Evolutionary conservation across 2,329 filamentous ascomycete genomes (phyloP).

Genomic region (Calonectria pseudoreteaudii): DNA sequence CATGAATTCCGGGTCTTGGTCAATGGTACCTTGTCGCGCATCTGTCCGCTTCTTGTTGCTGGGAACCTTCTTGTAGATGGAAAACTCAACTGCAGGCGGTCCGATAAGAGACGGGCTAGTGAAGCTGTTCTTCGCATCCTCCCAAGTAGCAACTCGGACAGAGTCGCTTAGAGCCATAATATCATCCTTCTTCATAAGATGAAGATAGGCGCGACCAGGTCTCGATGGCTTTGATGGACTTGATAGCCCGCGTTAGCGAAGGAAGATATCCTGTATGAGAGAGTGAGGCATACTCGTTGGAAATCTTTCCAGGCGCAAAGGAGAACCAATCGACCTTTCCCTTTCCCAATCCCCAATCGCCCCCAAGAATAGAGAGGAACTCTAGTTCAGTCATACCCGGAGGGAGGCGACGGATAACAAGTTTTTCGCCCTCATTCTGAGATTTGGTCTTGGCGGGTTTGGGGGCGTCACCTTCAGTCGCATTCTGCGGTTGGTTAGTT

Average conservation of each 20-base stretch:
- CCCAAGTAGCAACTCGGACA: conserved; percentile 77
- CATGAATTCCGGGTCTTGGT: conserved; percentile 96
- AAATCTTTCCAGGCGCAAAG: conserved; percentile 76
- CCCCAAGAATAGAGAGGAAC: conserved; percentile 77
- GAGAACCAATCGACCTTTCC: conserved; percentile 88
- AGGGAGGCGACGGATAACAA: conserved; percentile 85
- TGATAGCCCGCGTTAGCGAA: conserved; percentile 30
- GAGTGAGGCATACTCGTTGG: conserved; percentile 75
- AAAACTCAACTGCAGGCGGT: conserved; percentile 83
- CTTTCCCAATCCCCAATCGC: conserved; percentile 83
- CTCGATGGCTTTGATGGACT: conserved; percentile 88
- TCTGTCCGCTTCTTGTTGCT: conserved; percentile 81
- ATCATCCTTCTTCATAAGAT: conserved; percentile 78
- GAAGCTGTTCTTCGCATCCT: conserved; percentile 83
- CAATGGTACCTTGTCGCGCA: conserved; percentile 91
- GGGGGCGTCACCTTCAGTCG: conserved; percentile 44
- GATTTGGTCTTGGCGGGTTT: conserved; percentile 47
- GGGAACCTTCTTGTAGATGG: conserved; percentile 86
- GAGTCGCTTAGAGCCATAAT: conserved; percentile 75
- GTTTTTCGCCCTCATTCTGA: conserved; percentile 75
- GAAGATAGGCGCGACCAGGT: conserved; percentile 85
- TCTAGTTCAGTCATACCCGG: conserved; percentile 86
- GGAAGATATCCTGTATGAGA: not conserved
- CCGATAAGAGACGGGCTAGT: conserved; percentile 80
- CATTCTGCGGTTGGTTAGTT: conserved; percentile 39